phyloP scores from a whole-genome alignment of 345 rosid species.

The Hypericum androsaemum region DNA sequence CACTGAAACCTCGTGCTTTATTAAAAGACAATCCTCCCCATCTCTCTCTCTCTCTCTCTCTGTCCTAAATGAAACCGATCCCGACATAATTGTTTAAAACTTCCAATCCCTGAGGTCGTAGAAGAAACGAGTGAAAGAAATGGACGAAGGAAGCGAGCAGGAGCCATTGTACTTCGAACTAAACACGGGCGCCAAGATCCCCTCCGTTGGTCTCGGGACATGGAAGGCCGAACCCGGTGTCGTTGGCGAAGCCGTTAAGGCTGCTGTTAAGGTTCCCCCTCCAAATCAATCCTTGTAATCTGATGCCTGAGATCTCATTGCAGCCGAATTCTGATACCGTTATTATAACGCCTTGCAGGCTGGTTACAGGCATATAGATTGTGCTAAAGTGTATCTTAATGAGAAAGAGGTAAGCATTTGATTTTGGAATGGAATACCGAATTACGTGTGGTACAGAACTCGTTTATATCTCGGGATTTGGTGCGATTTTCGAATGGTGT shows the following conservation, averaged over 20 bases:
- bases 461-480: not conserved
- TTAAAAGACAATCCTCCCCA: no score
- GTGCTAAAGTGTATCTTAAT: conserved; percentile 38
- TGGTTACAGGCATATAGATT: conserved; percentile 43
- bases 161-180: conserved; percentile 32
- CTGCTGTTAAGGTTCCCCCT: conserved; percentile 34
- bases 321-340: not conserved
- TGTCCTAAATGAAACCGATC: no score
- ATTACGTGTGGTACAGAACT: no score
- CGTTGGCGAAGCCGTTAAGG: conserved; percentile 30
- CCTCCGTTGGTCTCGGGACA: conserved; percentile 44
- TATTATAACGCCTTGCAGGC: conserved; percentile 22
- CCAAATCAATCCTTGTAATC: not conserved
- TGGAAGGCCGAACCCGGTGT: conserved; percentile 46
- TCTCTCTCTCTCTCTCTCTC: no score
- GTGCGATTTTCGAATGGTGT: not conserved
- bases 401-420: conserved; percentile 33
- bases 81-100: no score
- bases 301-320: not conserved
- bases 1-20: no score
- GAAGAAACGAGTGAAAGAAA: conserved; percentile 8
- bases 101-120: no score
- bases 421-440: no score
- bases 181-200: conserved; percentile 40
- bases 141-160: conserved; percentile 17